Evolutionary conservation across 75 land plant species (phyloP).

Genomic region (Selaginella tamariscina): DNA sequence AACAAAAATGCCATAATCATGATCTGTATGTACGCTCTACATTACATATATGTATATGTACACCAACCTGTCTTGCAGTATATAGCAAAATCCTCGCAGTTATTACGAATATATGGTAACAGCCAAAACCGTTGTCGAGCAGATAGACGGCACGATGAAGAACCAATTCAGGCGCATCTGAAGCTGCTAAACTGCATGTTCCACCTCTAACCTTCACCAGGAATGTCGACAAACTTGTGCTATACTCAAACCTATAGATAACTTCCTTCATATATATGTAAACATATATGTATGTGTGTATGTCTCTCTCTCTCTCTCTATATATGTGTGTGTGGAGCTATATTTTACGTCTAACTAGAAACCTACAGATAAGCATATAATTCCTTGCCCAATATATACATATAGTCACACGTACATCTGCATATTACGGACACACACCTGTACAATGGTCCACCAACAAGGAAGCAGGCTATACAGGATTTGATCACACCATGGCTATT

Average conservation of each 20-base stretch:
- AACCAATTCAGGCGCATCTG: constrained; percentile 42
- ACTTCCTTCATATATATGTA: too few species aligned
- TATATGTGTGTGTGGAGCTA: too few species aligned
- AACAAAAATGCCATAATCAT: too few species aligned
- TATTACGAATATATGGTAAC: constrained; percentile 64
- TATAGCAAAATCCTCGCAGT: constrained; percentile 69
- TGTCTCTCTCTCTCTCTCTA: too few species aligned
- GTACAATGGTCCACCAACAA: constrained; percentile 43
- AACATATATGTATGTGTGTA: too few species aligned
- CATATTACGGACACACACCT: too few species aligned
- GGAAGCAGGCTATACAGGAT: constrained; percentile 71
- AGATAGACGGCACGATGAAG: constrained; percentile 62
- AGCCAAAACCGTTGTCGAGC: constrained; percentile 71
- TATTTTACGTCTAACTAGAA: too few species aligned
- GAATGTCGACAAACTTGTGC: not conserved
- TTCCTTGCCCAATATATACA: too few species aligned
- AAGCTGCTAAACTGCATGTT: constrained; percentile 56
- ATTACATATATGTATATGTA: too few species aligned
- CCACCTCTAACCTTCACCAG: constrained; percentile 48
- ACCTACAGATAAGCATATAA: too few species aligned
- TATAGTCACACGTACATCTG: too few species aligned
- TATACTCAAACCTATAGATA: constrained; percentile 65
- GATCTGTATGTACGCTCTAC: too few species aligned
- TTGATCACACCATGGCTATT: constrained; percentile 60
- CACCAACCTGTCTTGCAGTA: constrained; percentile 90